Evolutionary conservation across 2,329 filamentous ascomycete genomes (phyloP).

Genomic region (Hypoxylon sp.): DNA sequence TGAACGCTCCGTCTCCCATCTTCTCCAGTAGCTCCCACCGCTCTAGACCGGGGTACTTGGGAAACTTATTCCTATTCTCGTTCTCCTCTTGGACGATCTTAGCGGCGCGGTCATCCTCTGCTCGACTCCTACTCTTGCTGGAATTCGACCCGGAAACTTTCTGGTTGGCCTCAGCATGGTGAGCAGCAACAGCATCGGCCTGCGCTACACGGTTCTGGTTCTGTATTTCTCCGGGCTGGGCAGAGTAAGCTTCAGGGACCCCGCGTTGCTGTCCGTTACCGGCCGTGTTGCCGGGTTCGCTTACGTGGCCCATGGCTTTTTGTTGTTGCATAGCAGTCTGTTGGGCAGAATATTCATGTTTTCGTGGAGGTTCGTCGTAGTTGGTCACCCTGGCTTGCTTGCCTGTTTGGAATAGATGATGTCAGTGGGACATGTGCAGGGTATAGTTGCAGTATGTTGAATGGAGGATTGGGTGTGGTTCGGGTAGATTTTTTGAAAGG

Average conservation of each 20-base stretch:
- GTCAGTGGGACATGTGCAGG: slow-evolving; percentile 52
- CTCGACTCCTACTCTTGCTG: slow-evolving; percentile 60
- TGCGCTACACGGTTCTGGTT: slow-evolving; percentile 78
- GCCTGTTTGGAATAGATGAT: slow-evolving; percentile 62
- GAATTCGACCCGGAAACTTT: slow-evolving; percentile 56
- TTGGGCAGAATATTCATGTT: slow-evolving; percentile 64
- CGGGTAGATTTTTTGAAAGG: slow-evolving; percentile 5
- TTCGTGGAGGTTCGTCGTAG: slow-evolving; percentile 65
- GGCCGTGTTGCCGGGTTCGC: slow-evolving; percentile 58
- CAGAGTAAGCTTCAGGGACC: slow-evolving; percentile 71
- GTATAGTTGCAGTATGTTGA: slow-evolving; percentile 15
- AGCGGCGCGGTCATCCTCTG: slow-evolving; percentile 78
- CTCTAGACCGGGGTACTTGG: slow-evolving; percentile 85
- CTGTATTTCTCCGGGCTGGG: slow-evolving; percentile 69
- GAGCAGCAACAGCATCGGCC: slow-evolving; percentile 74
- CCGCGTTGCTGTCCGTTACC: slow-evolving; percentile 57
- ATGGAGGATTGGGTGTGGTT: slow-evolving; percentile 6
- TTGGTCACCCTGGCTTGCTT: slow-evolving; percentile 86
- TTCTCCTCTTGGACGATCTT: slow-evolving; percentile 93
- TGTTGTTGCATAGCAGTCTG: slow-evolving; percentile 68
- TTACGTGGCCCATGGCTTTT: slow-evolving; percentile 65
- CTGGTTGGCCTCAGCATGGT: slow-evolving; percentile 73
- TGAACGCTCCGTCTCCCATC: slow-evolving; percentile 99
- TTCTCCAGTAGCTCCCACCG: slow-evolving; percentile 91
- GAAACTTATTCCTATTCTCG: slow-evolving; percentile 85